Conservation (phyloP, 164 flowering plant genomes). For the Chloranthus sessilifolius region DNA sequence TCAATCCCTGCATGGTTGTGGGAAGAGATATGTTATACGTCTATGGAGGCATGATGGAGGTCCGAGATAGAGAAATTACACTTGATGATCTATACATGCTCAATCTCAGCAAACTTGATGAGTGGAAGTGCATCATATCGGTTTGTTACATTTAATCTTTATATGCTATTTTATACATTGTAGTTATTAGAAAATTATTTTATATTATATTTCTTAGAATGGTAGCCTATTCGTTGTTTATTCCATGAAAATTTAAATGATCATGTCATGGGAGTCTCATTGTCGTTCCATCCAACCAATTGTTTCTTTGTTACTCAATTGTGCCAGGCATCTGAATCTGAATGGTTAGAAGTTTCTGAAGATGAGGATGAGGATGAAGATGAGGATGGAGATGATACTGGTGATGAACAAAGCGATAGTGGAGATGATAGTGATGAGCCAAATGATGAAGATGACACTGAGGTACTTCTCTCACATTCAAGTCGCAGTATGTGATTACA, state of each 20-base stretch:
- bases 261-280: no score
- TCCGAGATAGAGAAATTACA: constrained; percentile 81
- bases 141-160: constrained; percentile 35
- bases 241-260: no score
- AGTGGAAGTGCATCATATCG: constrained; percentile 96
- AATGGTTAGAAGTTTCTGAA: constrained; percentile 88
- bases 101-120: constrained; percentile 95
- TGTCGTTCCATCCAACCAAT: no score
- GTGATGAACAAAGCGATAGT: constrained; percentile 30
- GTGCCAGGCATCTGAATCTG: constrained; percentile 83
- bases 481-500: no score
- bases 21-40: constrained; percentile 78
- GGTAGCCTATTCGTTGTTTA: no score
- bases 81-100: constrained; percentile 89
- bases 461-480: no score
- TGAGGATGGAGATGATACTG: constrained; percentile 44
- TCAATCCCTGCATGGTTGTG: constrained; percentile 81
- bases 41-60: constrained; percentile 97
- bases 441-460: constrained; percentile 48
- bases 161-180: not conserved
- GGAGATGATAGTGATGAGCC: constrained; percentile 51
- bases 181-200: no score
- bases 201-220: no score
- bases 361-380: constrained; percentile 78
- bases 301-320: constrained; percentile 16